These are phyloP conservation scores for Trametes cubensis DNA, from an alignment of 768 basidiomycete genomes.

Conservation along the genomic window DNA sequence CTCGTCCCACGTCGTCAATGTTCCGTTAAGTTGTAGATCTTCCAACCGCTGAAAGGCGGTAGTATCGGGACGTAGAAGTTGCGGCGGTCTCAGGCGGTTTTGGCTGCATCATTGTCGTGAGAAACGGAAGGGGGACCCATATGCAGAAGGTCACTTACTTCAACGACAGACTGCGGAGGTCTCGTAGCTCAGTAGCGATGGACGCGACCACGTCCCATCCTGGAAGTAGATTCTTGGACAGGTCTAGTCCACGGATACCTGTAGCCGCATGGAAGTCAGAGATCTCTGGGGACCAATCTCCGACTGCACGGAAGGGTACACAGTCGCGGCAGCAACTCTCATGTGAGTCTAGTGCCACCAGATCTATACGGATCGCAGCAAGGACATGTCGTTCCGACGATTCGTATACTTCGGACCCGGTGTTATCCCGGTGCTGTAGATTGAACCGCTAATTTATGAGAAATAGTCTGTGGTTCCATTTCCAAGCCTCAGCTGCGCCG, in stretches of 20 bases:
- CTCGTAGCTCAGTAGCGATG: conserved; percentile 64
- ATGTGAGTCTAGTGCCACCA: no score
- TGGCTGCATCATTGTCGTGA: conserved; percentile 47
- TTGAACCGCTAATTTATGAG: no score
- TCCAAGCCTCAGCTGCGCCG: background rate
- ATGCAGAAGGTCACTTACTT: conserved; percentile 59
- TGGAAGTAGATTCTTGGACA: conserved; percentile 74
- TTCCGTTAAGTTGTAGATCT: conserved; percentile 76
- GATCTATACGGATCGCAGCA: no score
- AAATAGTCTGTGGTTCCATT: background rate
- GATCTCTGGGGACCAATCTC: background rate
- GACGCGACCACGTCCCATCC: conserved; percentile 69
- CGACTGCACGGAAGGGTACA: background rate
- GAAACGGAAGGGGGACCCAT: conserved; percentile 17
- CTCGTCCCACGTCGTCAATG: conserved; percentile 72
- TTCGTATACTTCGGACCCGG: no score
- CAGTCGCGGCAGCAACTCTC: background rate
- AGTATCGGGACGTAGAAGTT: conserved; percentile 35
- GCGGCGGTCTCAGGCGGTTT: conserved; percentile 59
- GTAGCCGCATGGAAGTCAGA: conserved; percentile 15
- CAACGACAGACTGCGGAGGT: conserved; percentile 66
- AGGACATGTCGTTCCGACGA: no score
- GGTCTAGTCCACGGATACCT: conserved; percentile 82
- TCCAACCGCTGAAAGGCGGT: conserved; percentile 53
- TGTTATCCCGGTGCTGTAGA: no score